Base-by-base conservation (phyloP, 495 filamentous ascomycete genomes). In the Sporormia fimetaria region DNA sequence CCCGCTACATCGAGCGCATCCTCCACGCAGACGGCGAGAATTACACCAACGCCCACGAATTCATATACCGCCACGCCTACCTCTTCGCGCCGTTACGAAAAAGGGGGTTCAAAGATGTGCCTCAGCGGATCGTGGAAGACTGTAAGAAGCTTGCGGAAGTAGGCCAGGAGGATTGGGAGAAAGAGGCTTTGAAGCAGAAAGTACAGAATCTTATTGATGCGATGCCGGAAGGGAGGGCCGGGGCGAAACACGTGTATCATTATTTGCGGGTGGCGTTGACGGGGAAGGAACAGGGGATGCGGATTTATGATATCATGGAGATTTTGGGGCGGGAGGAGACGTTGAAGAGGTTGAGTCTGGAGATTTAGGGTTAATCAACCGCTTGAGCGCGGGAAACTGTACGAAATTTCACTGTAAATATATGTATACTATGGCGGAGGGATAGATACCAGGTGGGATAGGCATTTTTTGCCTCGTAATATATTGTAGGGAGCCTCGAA, bases 1-100 rank as follows among this genome's bases (percentile, higher is more conserved):
- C 25, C 34, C 41, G 48, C 15, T 70, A 68, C 41, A 33, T 86
- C 21, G 47, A 59, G 8, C 53, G 60, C 1, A 57, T 92, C 26
- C 56, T 88, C 20, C 59, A 63, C 12, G 60, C 68, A 4, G 78
- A 83, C 54, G 61, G 69, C n/a, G 65, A 71, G 33, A 75, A 74
- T 39, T 88, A 76, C 57, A 70, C 64, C 12, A 73, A 55, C 6
- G 63, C 77, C 0, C n/a, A 57, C 7, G 59, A 67, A 3, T 90
- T 80, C 54, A 55, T 78, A 12, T 21, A 63, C 15, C 64, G 73
- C 20, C 76, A 80, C 57, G 48, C 52, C 26, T 78, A 77, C 52
- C 77, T 87, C 58, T 80, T 90, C 62, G 68, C 63, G 36, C 45
- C 65, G 4, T 15, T 48, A 4, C 25, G 15, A 2, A 21, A 43